Evolutionary conservation across 176 grass and related monocot species (phyloP).

Genomic region (Ensete glaucum): DNA sequence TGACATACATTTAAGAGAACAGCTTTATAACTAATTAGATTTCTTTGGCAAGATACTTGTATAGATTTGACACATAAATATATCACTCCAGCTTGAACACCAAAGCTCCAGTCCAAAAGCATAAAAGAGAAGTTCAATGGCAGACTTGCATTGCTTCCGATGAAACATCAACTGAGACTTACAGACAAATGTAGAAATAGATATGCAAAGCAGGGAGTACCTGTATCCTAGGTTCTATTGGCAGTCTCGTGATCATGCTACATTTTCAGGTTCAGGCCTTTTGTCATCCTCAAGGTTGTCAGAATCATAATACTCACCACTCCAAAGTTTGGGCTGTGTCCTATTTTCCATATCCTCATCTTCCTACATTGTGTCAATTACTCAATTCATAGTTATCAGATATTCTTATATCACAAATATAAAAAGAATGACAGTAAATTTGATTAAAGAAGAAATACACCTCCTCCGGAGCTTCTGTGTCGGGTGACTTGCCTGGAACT

Average conservation of each 20-base stretch:
- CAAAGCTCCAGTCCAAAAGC: too few relatives aligned
- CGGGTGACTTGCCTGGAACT: slow-evolving; percentile 14
- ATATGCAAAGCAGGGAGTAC: neutral
- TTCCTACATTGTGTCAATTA: slow-evolving; percentile 3
- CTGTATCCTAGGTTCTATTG: neutral
- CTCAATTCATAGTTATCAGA: neutral
- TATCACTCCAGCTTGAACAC: too few relatives aligned
- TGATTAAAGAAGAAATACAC: neutral
- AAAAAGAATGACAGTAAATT: neutral
- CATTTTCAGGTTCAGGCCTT: neutral
- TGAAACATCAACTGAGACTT: neutral
- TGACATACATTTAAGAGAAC: too few relatives aligned
- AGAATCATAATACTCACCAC: slow-evolving; percentile 9
- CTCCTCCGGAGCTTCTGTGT: slow-evolving; percentile 10
- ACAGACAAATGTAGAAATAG: neutral
- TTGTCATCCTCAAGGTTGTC: neutral
- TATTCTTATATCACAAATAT: neutral
- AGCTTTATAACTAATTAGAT: too few relatives aligned
- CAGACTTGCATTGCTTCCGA: neutral
- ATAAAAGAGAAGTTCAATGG: neutral
- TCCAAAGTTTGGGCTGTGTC: slow-evolving; percentile 1
- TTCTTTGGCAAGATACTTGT: too few relatives aligned
- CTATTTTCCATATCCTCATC: slow-evolving; percentile 12
- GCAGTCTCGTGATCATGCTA: neutral
- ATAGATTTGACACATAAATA: too few relatives aligned